Evolutionary conservation across 257 asterid species (phyloP).

Genomic region (Prunella vulgaris): DNA sequence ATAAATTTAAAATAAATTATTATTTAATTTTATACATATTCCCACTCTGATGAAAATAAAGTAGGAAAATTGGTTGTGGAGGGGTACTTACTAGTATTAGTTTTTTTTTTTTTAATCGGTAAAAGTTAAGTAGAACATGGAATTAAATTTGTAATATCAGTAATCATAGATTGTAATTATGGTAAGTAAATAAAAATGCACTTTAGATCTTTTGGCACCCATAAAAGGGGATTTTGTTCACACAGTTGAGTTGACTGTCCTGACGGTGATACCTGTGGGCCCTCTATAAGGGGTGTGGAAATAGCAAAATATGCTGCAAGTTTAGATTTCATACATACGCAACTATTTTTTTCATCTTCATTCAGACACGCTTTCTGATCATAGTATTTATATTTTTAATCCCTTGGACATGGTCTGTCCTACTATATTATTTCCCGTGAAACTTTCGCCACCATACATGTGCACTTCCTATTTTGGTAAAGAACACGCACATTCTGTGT

Average conservation of each 20-base stretch:
- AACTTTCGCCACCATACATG: conserved; percentile 18
- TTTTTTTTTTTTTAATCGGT: no score
- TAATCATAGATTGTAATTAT: conserved; percentile 28
- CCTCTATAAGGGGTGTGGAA: background rate
- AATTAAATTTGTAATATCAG: background rate
- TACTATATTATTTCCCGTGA: conserved; percentile 24
- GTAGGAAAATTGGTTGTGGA: background rate
- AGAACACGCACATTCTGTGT: background rate
- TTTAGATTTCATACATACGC: conserved; percentile 11
- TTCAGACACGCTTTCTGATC: background rate
- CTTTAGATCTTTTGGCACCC: conserved; percentile 25
- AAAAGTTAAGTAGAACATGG: background rate
- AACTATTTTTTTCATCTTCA: background rate
- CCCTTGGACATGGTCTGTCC: background rate
- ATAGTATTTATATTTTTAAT: background rate
- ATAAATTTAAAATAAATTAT: no score
- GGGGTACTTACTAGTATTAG: background rate
- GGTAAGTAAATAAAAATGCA: conserved; percentile 22
- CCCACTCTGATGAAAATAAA: no score
- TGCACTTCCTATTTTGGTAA: background rate
- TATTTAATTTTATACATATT: no score
- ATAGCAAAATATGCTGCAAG: background rate
- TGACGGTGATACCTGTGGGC: conserved; percentile 24
- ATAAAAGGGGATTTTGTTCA: conserved; percentile 16
- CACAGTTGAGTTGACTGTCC: conserved; percentile 1